phyloP scores from a whole-genome alignment of 495 filamentous ascomycete species.

The Penicillium lividum region DNA sequence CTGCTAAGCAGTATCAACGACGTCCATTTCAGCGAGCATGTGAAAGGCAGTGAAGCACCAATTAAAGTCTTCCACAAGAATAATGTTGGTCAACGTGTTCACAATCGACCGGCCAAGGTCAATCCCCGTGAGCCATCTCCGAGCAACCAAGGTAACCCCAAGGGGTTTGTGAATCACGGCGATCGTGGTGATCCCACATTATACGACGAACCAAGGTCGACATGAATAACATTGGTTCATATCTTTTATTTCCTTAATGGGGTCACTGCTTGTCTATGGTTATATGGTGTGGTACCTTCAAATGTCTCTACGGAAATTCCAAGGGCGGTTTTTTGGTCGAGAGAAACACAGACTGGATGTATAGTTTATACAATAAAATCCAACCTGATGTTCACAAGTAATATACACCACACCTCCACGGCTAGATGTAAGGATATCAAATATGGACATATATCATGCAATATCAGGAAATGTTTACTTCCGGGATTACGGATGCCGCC shows the following conservation, averaged over 20 bases:
- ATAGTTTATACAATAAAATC: background rate
- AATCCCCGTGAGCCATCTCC: conserved; percentile 57
- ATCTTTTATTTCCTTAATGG: background rate
- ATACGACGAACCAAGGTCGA: conserved; percentile 60
- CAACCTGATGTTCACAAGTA: background rate
- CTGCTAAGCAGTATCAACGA: conserved; percentile 81
- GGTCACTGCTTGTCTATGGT: background rate
- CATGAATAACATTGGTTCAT: conserved; percentile 24
- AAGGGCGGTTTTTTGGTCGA: too few species aligned
- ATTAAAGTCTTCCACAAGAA: conserved; percentile 85
- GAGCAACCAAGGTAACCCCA: conserved; percentile 60
- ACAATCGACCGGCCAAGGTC: conserved; percentile 37
- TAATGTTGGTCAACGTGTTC: conserved; percentile 46
- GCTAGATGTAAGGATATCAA: too few species aligned
- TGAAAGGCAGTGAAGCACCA: conserved; percentile 55
- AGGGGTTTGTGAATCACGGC: conserved; percentile 78
- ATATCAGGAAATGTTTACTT: conserved; percentile 3
- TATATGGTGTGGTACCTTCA: too few species aligned
- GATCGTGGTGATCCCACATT: conserved; percentile 79
- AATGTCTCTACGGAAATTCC: too few species aligned
- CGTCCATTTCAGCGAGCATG: conserved; percentile 64
- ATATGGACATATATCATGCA: conserved; percentile 3
- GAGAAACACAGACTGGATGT: conserved; percentile 2
- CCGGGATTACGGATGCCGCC: conserved; percentile 7
- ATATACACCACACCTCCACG: too few species aligned